Evolutionary conservation across 805 yeast species (phyloP), one percentile per base, ranked within the genome.

Genomic region (Saturnispora quitensis): DNA sequence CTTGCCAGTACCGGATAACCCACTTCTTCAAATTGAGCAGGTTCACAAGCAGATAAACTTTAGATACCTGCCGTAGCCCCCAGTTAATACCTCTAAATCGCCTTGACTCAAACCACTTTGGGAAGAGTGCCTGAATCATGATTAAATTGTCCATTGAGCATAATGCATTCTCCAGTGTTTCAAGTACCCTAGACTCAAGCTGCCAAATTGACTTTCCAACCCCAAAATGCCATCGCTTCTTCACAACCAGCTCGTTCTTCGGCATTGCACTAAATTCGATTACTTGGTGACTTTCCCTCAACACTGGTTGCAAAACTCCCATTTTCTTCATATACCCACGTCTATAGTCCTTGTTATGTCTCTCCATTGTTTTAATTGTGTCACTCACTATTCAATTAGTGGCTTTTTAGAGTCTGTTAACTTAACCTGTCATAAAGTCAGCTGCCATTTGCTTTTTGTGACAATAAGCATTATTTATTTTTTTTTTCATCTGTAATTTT

Each of bases 121-220:
- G 61, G 43, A 65, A 56, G 15, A 64, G 40, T 38, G 62, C 65
- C 48, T 64, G 68, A 18, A 65, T 12, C 40, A 63, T 57, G 24
- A 62, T 54, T 28, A 62, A 60, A 53, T 64, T 64, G 42, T 65
- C 69, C 58, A 65, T 60, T 17, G 57, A 50, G 9, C 63, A 58
- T 4, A 65, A 49, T 17, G 60, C 7, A 2, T 58, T 50, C 50
- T 65, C 69, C 28, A 65, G 40, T 27, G 55, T 50, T 12, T 45
- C 48, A 28, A 65, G 47, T 5, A 61, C 42, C 12, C 17, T 7
- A 5, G 42, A 38, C 13, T 38, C 42, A 18, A 38, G 9, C 22
- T 20, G 42, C 42, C 42, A 38, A 10, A 38, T 18, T 18, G 42
- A 38, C 13, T 24, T 20, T 15, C 42, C 42, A 38, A 38, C 13